phyloP scores from a whole-genome alignment of 345 rosid genomes.

The Tarenaya hassleriana region DNA sequence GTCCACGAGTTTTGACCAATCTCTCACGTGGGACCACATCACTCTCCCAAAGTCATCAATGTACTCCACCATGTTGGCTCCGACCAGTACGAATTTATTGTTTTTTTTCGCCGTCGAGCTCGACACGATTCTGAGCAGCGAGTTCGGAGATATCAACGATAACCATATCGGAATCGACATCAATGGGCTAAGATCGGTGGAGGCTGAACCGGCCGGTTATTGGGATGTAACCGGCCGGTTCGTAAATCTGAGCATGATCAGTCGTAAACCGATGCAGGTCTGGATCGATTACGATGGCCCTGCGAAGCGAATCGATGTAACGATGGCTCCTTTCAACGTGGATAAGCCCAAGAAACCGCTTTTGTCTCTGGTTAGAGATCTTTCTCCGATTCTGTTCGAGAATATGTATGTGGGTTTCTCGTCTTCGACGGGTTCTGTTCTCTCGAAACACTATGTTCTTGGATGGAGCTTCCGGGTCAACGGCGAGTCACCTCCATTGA shows the following conservation, averaged over 20 bases:
- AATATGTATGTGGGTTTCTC: conserved; percentile 57
- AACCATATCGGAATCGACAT: conserved; percentile 51
- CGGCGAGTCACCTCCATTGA: conserved; percentile 36
- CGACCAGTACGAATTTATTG: too few relatives aligned
- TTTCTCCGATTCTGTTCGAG: conserved; percentile 30
- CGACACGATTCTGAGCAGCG: conserved; percentile 27
- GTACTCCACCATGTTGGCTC: too few relatives aligned
- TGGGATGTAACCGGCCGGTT: conserved; percentile 15
- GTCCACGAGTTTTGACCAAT: too few relatives aligned
- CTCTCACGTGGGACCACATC: too few relatives aligned
- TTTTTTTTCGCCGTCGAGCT: conserved; percentile 49
- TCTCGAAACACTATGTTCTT: conserved; percentile 35
- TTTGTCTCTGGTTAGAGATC: conserved; percentile 36
- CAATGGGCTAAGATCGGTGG: conserved; percentile 26
- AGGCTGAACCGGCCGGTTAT: conserved; percentile 27
- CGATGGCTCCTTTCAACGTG: conserved; percentile 35
- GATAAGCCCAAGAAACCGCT: conserved; percentile 42
- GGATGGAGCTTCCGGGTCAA: conserved; percentile 65
- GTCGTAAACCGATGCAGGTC: conserved; percentile 39
- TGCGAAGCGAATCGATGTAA: conserved; percentile 35
- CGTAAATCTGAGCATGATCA: conserved; percentile 37
- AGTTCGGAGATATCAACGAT: conserved; percentile 18
- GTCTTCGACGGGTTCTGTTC: conserved; percentile 32
- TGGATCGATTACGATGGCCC: conserved; percentile 73
- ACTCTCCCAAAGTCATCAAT: too few relatives aligned